Evolutionary conservation across 805 yeast genomes (phyloP), one percentile per base, ranked within the genome.

Genomic region (Candida boleticola): DNA sequence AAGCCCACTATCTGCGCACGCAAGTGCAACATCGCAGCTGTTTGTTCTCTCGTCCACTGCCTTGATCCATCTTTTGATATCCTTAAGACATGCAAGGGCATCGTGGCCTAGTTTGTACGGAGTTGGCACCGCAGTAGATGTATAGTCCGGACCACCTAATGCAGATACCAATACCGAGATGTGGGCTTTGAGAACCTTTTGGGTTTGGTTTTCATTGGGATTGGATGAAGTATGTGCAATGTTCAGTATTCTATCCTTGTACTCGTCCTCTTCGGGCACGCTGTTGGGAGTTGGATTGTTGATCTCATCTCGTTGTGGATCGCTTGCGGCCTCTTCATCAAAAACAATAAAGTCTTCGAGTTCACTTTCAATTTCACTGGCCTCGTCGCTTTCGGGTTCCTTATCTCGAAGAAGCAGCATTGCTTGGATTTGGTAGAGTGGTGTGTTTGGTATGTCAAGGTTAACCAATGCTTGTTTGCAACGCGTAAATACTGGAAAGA

Each of bases 91-190:
- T 0, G 89, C 89, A 42, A 79, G 60, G 2, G 95, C 95, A 55
- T 92, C 97, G 45, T 84, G 89, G 9, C 98, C 98, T 2, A 90
- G 73, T 45, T 78, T 79, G 55, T 93, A 93, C 0, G 80, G 80
- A 0, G 75, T 71, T 3, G 75, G 73, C 1, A 63, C 59, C 2
- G 57, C 48, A 11, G 52, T 37, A 0, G 83, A 68, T 1, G 83
- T 63, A 37, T 83, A 78, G 61, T 90, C 97, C 0, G 83, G 77
- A 1, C 97, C 98, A 41, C 99, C 99, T 2, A 92, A 72, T 0
- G 98, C 96, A 3, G 96, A 79, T 3, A 89, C 88, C 30, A 90
- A 71, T 33, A 87, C 80, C 11, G 90, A 77, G 25, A 92, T 83
- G 60, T 88, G 89, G 0, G 93, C 87, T 48, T 76, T 74, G 30